These are phyloP conservation scores for Pythium guiyangense DNA, from an alignment of 352 stramenopile genomes.

Conservation along the genomic window DNA sequence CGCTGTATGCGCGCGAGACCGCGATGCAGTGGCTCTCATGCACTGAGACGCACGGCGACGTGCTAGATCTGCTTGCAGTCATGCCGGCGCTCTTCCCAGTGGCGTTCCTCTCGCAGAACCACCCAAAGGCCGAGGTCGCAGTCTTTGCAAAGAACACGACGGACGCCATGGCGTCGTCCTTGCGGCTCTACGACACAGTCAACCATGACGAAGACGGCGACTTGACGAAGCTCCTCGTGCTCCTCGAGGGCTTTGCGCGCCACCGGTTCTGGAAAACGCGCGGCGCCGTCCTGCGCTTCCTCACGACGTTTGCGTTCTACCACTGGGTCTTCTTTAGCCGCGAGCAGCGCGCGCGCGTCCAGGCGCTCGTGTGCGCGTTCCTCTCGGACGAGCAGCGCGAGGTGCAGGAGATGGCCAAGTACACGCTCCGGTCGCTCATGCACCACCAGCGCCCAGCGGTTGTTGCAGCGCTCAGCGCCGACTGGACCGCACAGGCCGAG, in stretches of 20 bases:
- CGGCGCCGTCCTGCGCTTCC: slow-evolving; percentile 63
- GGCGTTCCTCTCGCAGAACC: slow-evolving; percentile 62
- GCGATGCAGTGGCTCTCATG: slow-evolving; percentile 64
- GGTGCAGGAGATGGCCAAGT: slow-evolving; percentile 80
- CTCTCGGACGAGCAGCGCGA: slow-evolving; percentile 70
- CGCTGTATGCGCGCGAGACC: slow-evolving; percentile 54
- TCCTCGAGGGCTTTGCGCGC: slow-evolving; percentile 35
- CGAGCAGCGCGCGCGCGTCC: slow-evolving; percentile 37
- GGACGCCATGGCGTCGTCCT: slow-evolving; percentile 48
- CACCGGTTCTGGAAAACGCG: slow-evolving; percentile 65
- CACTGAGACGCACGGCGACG: slow-evolving; percentile 47
- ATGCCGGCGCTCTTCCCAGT: slow-evolving; percentile 51
- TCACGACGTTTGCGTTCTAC: slow-evolving; percentile 72
- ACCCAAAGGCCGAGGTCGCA: slow-evolving; percentile 64
- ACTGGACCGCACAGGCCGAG: slow-evolving; percentile 30
- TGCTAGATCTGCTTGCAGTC: slow-evolving; percentile 31
- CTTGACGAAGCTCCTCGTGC: slow-evolving; percentile 26
- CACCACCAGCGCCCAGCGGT: slow-evolving; percentile 39
- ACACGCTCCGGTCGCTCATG: slow-evolving; percentile 55
- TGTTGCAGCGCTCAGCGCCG: slow-evolving; percentile 33
- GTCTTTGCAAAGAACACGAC: slow-evolving; percentile 57
- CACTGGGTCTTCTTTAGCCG: slow-evolving; percentile 55
- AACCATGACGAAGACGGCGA: slow-evolving; percentile 5
- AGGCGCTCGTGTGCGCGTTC: slow-evolving; percentile 45
- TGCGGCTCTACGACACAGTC: slow-evolving; percentile 35